These are phyloP conservation scores for Byssothecium circinans DNA, from an alignment of 2,329 filamentous ascomycete genomes.

Conservation along the genomic window DNA sequence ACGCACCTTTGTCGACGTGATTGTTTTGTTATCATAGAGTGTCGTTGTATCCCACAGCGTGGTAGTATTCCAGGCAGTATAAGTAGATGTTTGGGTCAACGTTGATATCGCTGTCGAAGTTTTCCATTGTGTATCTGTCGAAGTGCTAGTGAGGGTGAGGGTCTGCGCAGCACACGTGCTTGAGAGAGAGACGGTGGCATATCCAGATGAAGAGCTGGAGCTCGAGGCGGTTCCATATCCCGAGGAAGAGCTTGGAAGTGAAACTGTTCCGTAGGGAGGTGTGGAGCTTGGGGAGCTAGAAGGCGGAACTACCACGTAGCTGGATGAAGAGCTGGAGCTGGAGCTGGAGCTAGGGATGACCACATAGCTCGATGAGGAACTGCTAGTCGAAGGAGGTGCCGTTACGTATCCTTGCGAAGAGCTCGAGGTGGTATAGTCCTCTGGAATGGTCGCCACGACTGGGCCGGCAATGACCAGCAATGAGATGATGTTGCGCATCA, in stretches of 20 bases:
- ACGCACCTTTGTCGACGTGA: background rate
- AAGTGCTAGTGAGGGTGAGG: conserved; percentile 1
- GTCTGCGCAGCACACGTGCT: conserved; percentile 1
- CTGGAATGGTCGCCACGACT: conserved; percentile 17
- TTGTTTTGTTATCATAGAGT: conserved; percentile 4
- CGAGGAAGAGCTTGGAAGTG: background rate
- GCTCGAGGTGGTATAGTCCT: background rate
- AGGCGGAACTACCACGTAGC: background rate
- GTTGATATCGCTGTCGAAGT: conserved; percentile 16
- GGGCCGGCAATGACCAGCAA: conserved; percentile 27
- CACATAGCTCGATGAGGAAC: background rate
- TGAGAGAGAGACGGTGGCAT: background rate
- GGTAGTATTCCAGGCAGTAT: conserved; percentile 9
- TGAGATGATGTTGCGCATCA: conserved; percentile 31
- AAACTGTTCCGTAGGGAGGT: background rate
- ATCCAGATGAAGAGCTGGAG: background rate
- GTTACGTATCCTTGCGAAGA: background rate
- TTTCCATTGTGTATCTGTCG: conserved; percentile 3
- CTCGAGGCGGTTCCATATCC: background rate
- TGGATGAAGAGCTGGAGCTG: background rate
- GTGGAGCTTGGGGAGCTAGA: background rate
- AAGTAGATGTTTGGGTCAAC: conserved; percentile 12
- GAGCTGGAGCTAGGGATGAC: background rate
- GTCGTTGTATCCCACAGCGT: conserved; percentile 14
- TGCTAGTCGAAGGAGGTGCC: background rate